Conservation (phyloP, 2,329 filamentous ascomycete species). For the Didymella glomerata region DNA sequence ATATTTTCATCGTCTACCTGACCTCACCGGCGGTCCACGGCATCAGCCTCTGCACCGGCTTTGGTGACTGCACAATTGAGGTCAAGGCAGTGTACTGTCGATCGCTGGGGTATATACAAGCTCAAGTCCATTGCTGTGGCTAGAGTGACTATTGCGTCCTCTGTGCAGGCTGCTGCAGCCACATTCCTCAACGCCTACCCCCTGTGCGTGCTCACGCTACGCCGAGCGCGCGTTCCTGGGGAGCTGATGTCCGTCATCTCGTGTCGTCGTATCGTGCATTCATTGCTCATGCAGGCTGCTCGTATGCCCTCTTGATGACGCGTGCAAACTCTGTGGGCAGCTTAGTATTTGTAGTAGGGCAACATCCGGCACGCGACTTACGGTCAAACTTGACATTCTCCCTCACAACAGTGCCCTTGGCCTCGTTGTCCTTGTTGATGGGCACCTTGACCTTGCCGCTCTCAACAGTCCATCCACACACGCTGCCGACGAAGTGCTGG, state of each 20-base stretch:
- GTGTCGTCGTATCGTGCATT: conserved; percentile 21
- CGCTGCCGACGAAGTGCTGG: conserved; percentile 59
- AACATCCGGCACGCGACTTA: conserved; percentile 43
- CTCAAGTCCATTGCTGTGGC: conserved; percentile 21
- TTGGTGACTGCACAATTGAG: conserved; percentile 7
- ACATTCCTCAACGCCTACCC: conserved; percentile 10
- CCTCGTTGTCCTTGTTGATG: conserved; percentile 88
- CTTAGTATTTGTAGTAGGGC: conserved; percentile 23
- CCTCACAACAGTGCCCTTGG: conserved; percentile 91
- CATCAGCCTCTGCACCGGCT: conserved; percentile 7
- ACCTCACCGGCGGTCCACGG: not conserved
- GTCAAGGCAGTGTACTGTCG: conserved; percentile 14
- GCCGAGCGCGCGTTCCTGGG: conserved; percentile 10
- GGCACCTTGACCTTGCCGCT: conserved; percentile 75
- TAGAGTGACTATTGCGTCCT: conserved; percentile 19
- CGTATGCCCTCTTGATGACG: conserved; percentile 49
- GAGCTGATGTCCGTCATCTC: conserved; percentile 20
- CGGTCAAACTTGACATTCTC: conserved; percentile 93
- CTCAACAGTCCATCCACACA: conserved; percentile 84
- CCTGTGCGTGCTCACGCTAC: conserved; percentile 4
- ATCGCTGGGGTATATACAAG: conserved; percentile 22
- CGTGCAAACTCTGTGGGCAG: conserved; percentile 43
- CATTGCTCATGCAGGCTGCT: conserved; percentile 48
- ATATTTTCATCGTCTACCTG: conserved; percentile 12
- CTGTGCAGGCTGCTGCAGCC: conserved; percentile 19